Conservation (phyloP, 2,329 filamentous ascomycete species). For the Paecilomyces sp. region DNA sequence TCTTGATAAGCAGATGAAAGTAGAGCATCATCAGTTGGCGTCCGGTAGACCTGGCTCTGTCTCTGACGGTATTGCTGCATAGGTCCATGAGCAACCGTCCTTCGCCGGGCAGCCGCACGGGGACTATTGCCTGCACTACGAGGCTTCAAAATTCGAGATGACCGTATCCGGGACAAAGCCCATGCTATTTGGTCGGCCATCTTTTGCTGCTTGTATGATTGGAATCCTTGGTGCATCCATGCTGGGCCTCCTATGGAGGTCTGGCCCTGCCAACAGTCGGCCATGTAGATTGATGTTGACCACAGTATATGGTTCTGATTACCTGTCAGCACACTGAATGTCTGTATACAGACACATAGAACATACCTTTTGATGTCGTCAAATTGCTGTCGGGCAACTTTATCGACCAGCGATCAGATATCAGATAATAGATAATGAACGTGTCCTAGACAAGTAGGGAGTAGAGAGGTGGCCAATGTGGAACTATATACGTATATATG, state of each 20-base stretch:
- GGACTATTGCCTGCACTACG: constrained; percentile 64
- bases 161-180: constrained; percentile 46
- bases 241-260: constrained; percentile 18
- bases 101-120: constrained; percentile 40
- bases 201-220: constrained; percentile 14
- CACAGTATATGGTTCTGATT: background rate
- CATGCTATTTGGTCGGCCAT: constrained; percentile 33
- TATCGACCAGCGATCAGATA: background rate
- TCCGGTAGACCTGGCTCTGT: constrained; percentile 23
- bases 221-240: constrained; percentile 17
- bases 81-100: constrained; percentile 43
- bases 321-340: background rate
- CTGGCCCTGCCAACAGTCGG: constrained; percentile 20
- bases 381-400: background rate
- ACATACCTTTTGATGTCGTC: background rate
- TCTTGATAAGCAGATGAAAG: constrained; percentile 34
- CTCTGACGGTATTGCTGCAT: constrained; percentile 35
- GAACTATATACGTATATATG: background rate
- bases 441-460: background rate
- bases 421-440: background rate
- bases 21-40: constrained; percentile 38
- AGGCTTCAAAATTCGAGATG: constrained; percentile 53
- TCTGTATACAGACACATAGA: background rate
- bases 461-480: background rate
- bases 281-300: constrained; percentile 15